Percentiles rank a stretch among this genome's conserved stretches.
Evolutionary conservation across 2,329 filamentous ascomycete genomes (phyloP).

Genomic region (Sordariomycetes sp.): DNA sequence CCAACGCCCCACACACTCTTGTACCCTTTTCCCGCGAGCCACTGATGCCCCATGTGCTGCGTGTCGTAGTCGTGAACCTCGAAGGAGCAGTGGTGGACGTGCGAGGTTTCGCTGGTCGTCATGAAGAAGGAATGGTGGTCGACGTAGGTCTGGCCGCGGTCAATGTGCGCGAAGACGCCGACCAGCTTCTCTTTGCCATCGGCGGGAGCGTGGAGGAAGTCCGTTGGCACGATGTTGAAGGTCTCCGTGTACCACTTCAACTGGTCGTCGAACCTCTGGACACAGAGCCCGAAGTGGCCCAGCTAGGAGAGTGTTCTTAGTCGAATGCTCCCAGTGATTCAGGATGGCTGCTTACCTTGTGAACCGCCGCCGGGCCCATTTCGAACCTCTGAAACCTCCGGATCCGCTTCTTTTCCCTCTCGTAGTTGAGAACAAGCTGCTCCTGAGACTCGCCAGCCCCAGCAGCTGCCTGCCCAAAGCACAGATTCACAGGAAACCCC

Average conservation of each 20-base stretch:
- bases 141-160: conserved; percentile 27
- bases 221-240: conserved; percentile 38
- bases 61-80: conserved; percentile 62
- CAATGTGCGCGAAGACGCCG: conserved; percentile 29
- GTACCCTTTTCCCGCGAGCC: conserved; percentile 49
- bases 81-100: conserved; percentile 57
- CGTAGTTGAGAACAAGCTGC: too few relatives aligned
- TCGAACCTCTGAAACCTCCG: conserved; percentile 21
- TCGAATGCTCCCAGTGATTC: too few relatives aligned
- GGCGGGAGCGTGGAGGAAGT: conserved; percentile 17
- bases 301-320: conserved; percentile 12
- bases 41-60: conserved; percentile 57
- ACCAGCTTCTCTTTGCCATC: conserved; percentile 18
- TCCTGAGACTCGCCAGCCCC: too few relatives aligned
- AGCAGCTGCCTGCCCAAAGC: conserved; percentile 31
- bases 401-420: too few relatives aligned
- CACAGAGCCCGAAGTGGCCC: conserved; percentile 39
- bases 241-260: conserved; percentile 32
- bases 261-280: conserved; percentile 32
- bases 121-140: conserved; percentile 40
- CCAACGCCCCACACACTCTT: conserved; percentile 59
- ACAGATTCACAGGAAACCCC: conserved; percentile 41
- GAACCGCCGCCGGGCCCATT: conserved; percentile 29
- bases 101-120: conserved; percentile 28
- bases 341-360: conserved; percentile 21